These are phyloP conservation scores for Neurospora cerealis DNA, from an alignment of 495 filamentous ascomycete species.

Conservation along the genomic window DNA sequence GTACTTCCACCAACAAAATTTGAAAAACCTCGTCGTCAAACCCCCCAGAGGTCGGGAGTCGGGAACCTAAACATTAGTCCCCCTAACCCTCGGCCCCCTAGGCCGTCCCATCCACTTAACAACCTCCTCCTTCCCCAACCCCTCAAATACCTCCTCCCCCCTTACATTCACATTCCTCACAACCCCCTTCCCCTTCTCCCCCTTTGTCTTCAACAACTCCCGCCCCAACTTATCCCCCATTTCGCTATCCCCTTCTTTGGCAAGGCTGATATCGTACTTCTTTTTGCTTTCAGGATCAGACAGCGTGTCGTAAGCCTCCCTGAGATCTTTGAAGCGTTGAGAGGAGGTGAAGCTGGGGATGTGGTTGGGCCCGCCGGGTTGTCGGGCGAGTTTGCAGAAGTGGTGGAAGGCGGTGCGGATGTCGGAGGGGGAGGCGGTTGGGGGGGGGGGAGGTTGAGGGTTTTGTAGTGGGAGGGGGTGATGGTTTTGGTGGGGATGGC, in stretches of 20 bases:
- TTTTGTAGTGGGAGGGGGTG: background rate
- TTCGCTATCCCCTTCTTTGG: background rate
- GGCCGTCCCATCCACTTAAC: background rate
- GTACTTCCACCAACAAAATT: background rate
- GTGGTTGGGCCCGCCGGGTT: background rate
- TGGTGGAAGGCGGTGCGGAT: background rate
- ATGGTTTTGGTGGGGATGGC: background rate
- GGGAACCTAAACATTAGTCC: background rate
- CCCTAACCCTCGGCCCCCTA: background rate
- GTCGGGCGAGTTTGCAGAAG: background rate
- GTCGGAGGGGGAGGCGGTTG: background rate
- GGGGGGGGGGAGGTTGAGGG: background rate
- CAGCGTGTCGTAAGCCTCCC: background rate
- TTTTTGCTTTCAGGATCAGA: background rate
- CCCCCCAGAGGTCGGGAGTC: no score
- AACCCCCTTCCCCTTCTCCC: no score
- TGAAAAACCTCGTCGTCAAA: no score
- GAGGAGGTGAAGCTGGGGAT: background rate
- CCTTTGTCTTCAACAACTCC: background rate
- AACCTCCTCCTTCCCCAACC: background rate
- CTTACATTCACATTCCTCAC: no score
- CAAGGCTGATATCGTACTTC: background rate
- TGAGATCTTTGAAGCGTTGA: background rate
- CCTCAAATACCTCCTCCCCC: background rate
- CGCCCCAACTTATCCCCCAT: background rate